Evolutionary conservation across 2,329 filamentous ascomycete genomes (phyloP), one percentile per base, ranked within the genome.

Genomic region (Plectosphaerella cucumerina): DNA sequence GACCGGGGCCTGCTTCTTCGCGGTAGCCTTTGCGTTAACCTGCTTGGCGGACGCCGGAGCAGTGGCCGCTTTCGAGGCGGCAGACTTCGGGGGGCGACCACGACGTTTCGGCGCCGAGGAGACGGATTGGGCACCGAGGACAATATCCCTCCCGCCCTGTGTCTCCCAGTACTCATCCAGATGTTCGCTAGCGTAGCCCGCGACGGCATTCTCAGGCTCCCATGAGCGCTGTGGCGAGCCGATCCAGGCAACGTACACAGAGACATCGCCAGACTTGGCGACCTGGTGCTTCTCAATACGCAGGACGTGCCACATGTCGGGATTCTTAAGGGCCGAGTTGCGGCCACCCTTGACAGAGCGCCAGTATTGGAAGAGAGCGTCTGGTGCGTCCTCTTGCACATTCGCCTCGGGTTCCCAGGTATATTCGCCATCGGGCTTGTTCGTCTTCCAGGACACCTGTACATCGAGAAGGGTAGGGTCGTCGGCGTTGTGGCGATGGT

Each of bases 381-480:
- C 65, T 22, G 59, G 62, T 1, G 65, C 66, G 42, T 63, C 63
- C 46, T 60, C 50, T 37, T 70, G 67, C 42, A 70, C 64, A 49
- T 64, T 65, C 14, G 60, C 59, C 43, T 70, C 67, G 5, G 55
- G 45, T 22, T 69, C 67, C 65, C 65, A 70, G 4, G 63, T 65
- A 5, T 58, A 59, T 6, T 65, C 58, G 18, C 59, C 48, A 37
- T 57, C 51, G 5, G 48, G 48, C 46, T 65, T 62, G 12, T 58
- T 61, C 2, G 31, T 55, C 64, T 53, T 50, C 55, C 66, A 69
- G 21, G 63, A 58, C 22, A 69, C 59, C 5, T 63, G 56, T 9
- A 69, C 47, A 45, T 68, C 62, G 41, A 69, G 59, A 8, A 57
- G 53, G 2, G 53, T 55, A 22, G 50, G 35, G 37, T 57, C 55